Evolutionary conservation across 352 stramenopile genomes (phyloP), one percentile per base, ranked within the genome.

Genomic region (Aphanomyces cochlioides): DNA sequence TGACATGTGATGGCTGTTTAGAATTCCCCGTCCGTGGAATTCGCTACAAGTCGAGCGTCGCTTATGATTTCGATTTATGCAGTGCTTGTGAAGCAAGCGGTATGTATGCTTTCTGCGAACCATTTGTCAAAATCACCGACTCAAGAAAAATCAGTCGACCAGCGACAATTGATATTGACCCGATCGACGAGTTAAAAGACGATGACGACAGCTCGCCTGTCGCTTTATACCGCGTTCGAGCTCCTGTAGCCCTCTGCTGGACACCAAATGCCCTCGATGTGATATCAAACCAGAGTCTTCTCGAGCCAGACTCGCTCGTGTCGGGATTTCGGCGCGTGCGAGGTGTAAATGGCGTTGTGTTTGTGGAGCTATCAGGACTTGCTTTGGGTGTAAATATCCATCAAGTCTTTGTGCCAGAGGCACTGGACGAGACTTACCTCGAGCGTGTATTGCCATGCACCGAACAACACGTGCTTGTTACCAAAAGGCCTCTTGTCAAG

Each of bases 31-130:
- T 93, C 63, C 67, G 83, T 8, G 85, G 85, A 2, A 38, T 74
- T 10, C 82, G 85, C 34, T 93, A 85, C 73, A 91, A 90, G 73
- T 87, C 83, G 37, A 73, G 79, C 17, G 77, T 79, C 10, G 69
- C 74, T 12, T 73, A 77, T n/a, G 69, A 93, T 70, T 93, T 90
- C 59, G 85, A 93, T 39, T 66, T 93, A 19, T 93, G 85, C 61
- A 76, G 81, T 58, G 54, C 67, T 0, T 93, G 85, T 53, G 77
- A 90, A 48, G 69, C 65, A 0, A 83, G 72, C 10, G 76, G 77
- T 5, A 74, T 81, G 63, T 89, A 74, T 71, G 73, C 75, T 34
- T 90, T 77, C 77, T 76, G 39, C 4, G 66, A 84, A 61, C 84
- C 83, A 5, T 92, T 90, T 39, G 72, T 72, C 17, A 84, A 83